Conservation (phyloP, 2,329 filamentous ascomycete genomes). For the Diaporthe citri region DNA sequence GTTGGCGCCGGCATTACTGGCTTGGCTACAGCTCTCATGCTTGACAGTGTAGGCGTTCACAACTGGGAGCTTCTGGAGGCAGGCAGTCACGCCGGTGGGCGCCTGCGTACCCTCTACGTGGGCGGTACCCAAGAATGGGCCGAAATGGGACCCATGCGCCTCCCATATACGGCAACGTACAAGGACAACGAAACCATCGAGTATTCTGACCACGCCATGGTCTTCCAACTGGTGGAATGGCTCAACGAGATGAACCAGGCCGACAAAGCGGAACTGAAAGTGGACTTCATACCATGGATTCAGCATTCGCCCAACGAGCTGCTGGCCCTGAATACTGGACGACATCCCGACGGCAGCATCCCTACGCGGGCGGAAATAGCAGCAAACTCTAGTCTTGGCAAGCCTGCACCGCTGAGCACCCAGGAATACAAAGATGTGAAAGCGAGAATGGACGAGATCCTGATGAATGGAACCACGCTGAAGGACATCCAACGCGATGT, state of each 20-base stretch:
- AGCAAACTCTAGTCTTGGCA: conserved; percentile 56
- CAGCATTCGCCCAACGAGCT: conserved; percentile 62
- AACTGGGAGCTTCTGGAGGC: conserved; percentile 74
- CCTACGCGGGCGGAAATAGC: conserved; percentile 63
- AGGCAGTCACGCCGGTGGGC: conserved; percentile 71
- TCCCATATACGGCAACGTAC: conserved; percentile 66
- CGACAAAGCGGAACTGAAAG: conserved; percentile 55
- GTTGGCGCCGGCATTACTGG: conserved; percentile 77
- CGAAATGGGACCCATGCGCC: conserved; percentile 72
- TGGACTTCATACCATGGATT: conserved; percentile 74
- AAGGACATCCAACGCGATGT: background rate
- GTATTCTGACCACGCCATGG: conserved; percentile 73
- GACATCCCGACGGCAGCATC: conserved; percentile 63
- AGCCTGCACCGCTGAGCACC: background rate
- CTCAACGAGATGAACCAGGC: conserved; percentile 71
- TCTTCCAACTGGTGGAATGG: conserved; percentile 72
- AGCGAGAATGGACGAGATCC: background rate
- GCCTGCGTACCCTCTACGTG: conserved; percentile 75
- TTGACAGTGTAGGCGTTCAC: conserved; percentile 64
- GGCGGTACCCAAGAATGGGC: conserved; percentile 73
- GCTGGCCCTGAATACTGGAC: conserved; percentile 41
- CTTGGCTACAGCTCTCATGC: conserved; percentile 68
- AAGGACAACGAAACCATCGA: conserved; percentile 67
- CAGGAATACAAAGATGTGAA: background rate
- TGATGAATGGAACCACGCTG: background rate